Conservation (phyloP, 371 early-diverging fungal species). For the Ordospora colligata region DNA sequence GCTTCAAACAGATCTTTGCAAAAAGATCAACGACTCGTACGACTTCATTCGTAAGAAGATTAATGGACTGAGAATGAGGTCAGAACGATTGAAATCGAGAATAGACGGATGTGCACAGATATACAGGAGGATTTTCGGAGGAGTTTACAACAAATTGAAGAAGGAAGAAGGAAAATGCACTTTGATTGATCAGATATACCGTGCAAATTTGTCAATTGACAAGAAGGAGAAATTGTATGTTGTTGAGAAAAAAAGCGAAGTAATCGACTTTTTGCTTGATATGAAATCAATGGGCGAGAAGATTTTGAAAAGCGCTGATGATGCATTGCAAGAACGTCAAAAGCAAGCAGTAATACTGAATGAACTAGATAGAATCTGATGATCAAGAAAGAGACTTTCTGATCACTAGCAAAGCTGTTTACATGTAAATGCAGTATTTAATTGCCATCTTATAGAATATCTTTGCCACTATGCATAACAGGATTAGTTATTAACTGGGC, state of each 20-base stretch:
- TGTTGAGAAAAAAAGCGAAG: slow-evolving; percentile 15
- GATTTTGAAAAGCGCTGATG: slow-evolving; percentile 4
- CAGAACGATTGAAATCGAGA: slow-evolving; percentile 14
- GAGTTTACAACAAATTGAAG: slow-evolving; percentile 22
- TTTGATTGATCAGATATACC: slow-evolving; percentile 18
- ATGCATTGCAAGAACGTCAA: slow-evolving; percentile 22
- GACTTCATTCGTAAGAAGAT: slow-evolving; percentile 22
- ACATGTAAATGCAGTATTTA: too few relatives aligned
- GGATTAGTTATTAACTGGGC: neutral
- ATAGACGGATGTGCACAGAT: slow-evolving; percentile 6
- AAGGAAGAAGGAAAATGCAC: slow-evolving; percentile 5
- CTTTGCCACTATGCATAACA: neutral
- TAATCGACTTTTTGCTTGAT: slow-evolving; percentile 2
- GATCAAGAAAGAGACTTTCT: neutral
- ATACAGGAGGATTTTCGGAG: slow-evolving; percentile 25
- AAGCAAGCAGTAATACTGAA: slow-evolving; percentile 19
- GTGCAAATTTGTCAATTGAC: neutral
- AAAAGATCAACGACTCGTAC: slow-evolving; percentile 30
- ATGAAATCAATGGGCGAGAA: slow-evolving; percentile 5
- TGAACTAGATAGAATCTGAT: slow-evolving; percentile 15
- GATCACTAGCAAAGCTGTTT: neutral
- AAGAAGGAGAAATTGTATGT: neutral
- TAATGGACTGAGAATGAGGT: slow-evolving; percentile 15
- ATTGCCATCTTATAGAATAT: too few relatives aligned
- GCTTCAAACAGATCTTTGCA: slow-evolving; percentile 30